phyloP scores from a whole-genome alignment of 2,329 filamentous ascomycete species.

The Fusarium dlaminii region DNA sequence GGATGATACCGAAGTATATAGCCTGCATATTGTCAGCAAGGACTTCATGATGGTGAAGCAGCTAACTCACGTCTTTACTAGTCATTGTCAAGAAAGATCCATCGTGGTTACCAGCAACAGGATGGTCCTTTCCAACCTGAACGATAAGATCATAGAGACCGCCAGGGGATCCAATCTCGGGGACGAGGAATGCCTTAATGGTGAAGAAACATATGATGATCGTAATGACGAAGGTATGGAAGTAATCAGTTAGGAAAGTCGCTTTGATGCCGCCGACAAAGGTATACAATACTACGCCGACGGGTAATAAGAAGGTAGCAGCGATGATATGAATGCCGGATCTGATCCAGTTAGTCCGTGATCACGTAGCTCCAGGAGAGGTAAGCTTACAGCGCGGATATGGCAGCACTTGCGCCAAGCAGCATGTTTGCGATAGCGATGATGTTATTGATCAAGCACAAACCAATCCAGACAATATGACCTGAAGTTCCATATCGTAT shows the following conservation, averaged over 20 bases:
- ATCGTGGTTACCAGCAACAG: conserved; percentile 60
- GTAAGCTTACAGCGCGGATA: conserved; percentile 45
- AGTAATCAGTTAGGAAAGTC: conserved; percentile 60
- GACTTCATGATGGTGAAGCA: accelerated
- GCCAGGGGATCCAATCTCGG: conserved; percentile 58
- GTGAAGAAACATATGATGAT: conserved; percentile 61
- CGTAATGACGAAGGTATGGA: conserved; percentile 64
- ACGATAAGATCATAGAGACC: conserved; percentile 61
- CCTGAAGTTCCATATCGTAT: conserved; percentile 59
- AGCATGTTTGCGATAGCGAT: conserved; percentile 64
- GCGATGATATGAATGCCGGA: conserved; percentile 62
- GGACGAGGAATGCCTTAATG: conserved; percentile 56
- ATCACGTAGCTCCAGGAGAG: neutral
- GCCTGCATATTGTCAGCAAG: conserved; percentile 42
- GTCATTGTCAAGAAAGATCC: conserved; percentile 65
- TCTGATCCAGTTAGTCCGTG: conserved; percentile 26
- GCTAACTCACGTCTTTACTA: conserved; percentile 55
- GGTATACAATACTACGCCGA: conserved; percentile 52
- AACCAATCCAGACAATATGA: conserved; percentile 61
- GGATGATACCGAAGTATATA: conserved; percentile 61
- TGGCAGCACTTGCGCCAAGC: conserved; percentile 50
- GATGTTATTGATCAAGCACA: conserved; percentile 64
- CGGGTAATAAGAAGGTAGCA: conserved; percentile 56
- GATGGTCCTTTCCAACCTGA: conserved; percentile 53
- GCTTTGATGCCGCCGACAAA: conserved; percentile 54